A percentile compares a stretch with the other conserved stretches of the same genome.
Evolutionary conservation across 169 alveolate genomes (phyloP).

Genomic region (Theileria luwenshuni): DNA sequence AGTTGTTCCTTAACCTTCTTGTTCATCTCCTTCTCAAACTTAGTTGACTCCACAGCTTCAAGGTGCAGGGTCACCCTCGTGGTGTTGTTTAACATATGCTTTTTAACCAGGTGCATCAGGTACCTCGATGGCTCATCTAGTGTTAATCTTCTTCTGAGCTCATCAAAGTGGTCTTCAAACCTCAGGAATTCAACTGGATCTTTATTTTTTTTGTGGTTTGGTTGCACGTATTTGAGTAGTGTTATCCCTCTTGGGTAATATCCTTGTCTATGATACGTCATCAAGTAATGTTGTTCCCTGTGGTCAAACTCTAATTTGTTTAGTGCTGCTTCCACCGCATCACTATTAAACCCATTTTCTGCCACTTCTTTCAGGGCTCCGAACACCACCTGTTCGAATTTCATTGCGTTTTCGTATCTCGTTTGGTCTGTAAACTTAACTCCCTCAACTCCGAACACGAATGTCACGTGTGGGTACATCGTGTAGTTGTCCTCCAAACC

Average conservation of each 20-base stretch:
- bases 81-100: conserved; percentile 69
- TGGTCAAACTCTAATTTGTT: conserved; percentile 71
- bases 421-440: conserved; percentile 20
- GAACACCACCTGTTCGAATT: conserved; percentile 62
- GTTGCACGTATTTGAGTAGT: conserved; percentile 42
- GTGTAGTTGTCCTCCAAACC: conserved; percentile 46
- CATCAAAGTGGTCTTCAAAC: conserved; percentile 36
- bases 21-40: conserved; percentile 64
- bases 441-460: conserved; percentile 54
- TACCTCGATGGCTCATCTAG: conserved; percentile 55
- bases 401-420: conserved; percentile 35
- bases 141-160: conserved; percentile 29
- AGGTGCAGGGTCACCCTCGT: conserved; percentile 70
- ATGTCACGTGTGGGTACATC: conserved; percentile 33
- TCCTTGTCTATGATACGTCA: conserved; percentile 63
- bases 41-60: conserved; percentile 67
- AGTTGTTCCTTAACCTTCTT: conserved; percentile 41
- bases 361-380: conserved; percentile 64
- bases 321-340: conserved; percentile 77
- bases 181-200: conserved; percentile 55
- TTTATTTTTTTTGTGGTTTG: conserved; percentile 26
- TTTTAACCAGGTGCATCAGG: conserved; percentile 64
- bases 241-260: conserved; percentile 58
- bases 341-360: conserved; percentile 71
- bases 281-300: conserved; percentile 50